Percentiles rank a stretch among this genome's conserved stretches.
Conservation (phyloP, 2,329 filamentous ascomycete species). For the Xylaria sp. region DNA sequence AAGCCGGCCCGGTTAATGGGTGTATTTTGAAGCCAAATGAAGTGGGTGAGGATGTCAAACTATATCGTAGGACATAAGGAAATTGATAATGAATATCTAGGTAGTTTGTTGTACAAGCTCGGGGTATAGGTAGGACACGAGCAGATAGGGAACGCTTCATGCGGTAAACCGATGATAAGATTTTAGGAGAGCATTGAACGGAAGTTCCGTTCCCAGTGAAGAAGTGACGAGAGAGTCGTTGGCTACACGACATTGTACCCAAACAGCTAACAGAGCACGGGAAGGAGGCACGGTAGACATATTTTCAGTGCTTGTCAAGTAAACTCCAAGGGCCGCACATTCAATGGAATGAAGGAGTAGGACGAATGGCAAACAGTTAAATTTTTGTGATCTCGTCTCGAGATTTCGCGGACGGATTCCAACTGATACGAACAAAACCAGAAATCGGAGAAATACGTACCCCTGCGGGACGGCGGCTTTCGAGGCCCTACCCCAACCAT, state of each 20-base stretch:
- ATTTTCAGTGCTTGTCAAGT: conserved; percentile 2
- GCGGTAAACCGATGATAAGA: not conserved
- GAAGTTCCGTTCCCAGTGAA: conserved; percentile 4
- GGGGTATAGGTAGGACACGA: not conserved
- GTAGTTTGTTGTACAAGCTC: not conserved
- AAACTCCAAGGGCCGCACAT: not conserved
- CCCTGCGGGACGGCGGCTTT: conserved; percentile 68
- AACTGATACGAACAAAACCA: conserved; percentile 18
- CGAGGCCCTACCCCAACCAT: conserved; percentile 64
- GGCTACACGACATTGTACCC: not conserved
- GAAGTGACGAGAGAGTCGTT: not conserved
- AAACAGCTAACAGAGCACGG: conserved; percentile 3
- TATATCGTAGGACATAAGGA: not conserved
- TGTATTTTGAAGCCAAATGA: not conserved
- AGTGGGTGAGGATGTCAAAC: not conserved
- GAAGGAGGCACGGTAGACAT: conserved; percentile 16
- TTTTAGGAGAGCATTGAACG: not conserved
- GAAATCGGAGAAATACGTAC: conserved; percentile 60
- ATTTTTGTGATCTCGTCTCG: not conserved
- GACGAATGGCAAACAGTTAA: not conserved
- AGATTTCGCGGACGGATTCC: not conserved
- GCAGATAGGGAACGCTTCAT: not conserved
- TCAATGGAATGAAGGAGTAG: not conserved
- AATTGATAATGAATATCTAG: not conserved
- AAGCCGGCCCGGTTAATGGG: not conserved